Evolutionary conservation across 768 basidiomycete species (phyloP).

Genomic region (Cystofilobasidium bisporidii): DNA sequence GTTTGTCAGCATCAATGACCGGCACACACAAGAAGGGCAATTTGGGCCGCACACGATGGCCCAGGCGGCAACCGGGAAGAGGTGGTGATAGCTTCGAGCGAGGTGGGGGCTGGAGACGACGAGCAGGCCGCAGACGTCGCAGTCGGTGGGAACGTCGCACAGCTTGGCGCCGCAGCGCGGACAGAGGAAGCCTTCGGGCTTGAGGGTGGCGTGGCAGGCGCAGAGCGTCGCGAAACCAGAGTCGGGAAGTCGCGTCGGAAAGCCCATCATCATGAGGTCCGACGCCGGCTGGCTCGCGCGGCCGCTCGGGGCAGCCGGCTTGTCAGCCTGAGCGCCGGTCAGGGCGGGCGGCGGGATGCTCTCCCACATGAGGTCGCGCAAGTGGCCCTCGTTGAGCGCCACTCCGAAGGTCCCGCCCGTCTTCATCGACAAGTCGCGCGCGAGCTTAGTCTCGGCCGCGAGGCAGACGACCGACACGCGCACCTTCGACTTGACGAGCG

Average conservation of each 20-base stretch:
- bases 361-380: slow-evolving; percentile 90
- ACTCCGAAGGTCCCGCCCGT: slow-evolving; percentile 88
- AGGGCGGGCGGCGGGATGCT: slow-evolving; percentile 81
- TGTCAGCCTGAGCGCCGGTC: slow-evolving; percentile 31
- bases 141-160: slow-evolving; percentile 97
- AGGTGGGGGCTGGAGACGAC: slow-evolving; percentile 96
- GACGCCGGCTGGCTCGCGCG: neutral
- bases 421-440: slow-evolving; percentile 78
- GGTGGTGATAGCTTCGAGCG: slow-evolving; percentile 85
- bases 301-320: slow-evolving; percentile 5
- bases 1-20: neutral
- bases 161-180: slow-evolving; percentile 86
- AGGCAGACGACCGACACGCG: slow-evolving; percentile 88
- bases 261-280: slow-evolving; percentile 99
- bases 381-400: slow-evolving; percentile 96
- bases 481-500: slow-evolving; percentile 69
- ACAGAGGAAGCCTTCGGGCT: slow-evolving; percentile 87
- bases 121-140: slow-evolving; percentile 93
- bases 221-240: slow-evolving; percentile 74
- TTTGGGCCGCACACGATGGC: slow-evolving; percentile 59
- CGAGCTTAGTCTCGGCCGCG: slow-evolving; percentile 97
- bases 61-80: slow-evolving; percentile 88
- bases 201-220: slow-evolving; percentile 85
- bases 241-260: slow-evolving; percentile 82
- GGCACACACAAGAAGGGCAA: neutral